Conservation (phyloP, 2,329 filamentous ascomycete genomes). For the Fonsecaea erecta region DNA sequence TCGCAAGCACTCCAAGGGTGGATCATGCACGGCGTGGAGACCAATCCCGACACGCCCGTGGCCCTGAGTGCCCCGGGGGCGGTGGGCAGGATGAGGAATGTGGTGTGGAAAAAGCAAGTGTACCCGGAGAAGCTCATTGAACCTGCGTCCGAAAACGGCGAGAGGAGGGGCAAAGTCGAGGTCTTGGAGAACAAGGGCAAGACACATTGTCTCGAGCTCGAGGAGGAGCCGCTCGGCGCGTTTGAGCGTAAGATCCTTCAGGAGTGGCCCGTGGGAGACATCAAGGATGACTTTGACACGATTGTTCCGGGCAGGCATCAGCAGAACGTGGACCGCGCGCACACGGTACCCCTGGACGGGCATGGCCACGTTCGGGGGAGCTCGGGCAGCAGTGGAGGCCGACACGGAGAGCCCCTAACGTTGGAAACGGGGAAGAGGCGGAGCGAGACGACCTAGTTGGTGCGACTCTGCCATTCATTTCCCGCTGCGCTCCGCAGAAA, state of each 20-base stretch:
- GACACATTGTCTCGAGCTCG: conserved; percentile 25
- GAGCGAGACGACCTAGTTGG: conserved; percentile 16
- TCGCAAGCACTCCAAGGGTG: conserved; percentile 47
- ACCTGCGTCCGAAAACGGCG: background rate
- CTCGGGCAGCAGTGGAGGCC: background rate
- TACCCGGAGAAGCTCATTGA: conserved; percentile 15
- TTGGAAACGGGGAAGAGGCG: conserved; percentile 21
- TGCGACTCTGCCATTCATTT: no score
- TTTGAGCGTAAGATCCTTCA: conserved; percentile 34
- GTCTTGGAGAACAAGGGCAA: conserved; percentile 13
- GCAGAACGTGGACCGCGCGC: conserved; percentile 12
- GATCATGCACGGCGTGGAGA: conserved; percentile 27
- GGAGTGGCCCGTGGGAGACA: conserved; percentile 30
- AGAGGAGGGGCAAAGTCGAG: conserved; percentile 15
- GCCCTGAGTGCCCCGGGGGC: conserved; percentile 29
- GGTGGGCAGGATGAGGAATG: conserved; percentile 35
- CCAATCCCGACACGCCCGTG: conserved; percentile 35
- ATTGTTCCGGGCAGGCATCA: conserved; percentile 23
- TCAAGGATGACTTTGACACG: conserved; percentile 28
- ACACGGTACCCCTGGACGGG: conserved; percentile 9
- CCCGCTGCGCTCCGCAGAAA: no score
- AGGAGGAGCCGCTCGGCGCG: conserved; percentile 33
- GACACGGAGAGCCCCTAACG: conserved; percentile 14
- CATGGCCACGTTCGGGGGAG: background rate
- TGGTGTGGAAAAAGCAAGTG: conserved; percentile 35